phyloP scores from a whole-genome alignment of 1,284 basidiomycete species.

The Cystobasidiaceae sp. region DNA sequence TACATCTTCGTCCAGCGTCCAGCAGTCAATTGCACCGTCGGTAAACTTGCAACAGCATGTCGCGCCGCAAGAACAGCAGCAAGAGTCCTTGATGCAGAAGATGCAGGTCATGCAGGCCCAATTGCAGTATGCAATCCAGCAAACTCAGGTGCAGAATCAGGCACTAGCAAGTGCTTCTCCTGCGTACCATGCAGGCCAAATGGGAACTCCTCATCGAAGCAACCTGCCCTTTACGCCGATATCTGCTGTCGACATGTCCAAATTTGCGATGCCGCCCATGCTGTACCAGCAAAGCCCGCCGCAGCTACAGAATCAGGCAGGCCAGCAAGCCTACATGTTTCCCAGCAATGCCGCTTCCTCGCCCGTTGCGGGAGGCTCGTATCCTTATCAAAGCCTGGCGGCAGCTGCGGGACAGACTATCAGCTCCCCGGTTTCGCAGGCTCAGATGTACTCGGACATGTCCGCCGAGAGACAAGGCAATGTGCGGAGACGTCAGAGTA shows the following conservation, averaged over 20 bases:
- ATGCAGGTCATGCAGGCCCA: conserved; percentile 22
- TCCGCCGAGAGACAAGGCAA: neutral
- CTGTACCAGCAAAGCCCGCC: neutral
- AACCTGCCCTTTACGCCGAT: neutral
- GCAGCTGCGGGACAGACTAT: neutral
- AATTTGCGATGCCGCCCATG: neutral
- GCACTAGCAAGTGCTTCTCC: neutral
- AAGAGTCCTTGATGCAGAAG: neutral
- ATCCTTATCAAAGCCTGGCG: neutral
- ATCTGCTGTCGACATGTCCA: neutral
- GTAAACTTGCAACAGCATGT: neutral
- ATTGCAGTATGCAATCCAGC: conserved; percentile 20
- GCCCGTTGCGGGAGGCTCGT: neutral
- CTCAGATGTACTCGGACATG: neutral
- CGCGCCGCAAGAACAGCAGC: conserved; percentile 6
- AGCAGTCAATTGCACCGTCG: neutral
- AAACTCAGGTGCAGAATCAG: conserved; percentile 5
- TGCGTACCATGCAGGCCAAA: neutral
- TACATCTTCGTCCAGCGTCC: neutral
- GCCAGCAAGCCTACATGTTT: neutral
- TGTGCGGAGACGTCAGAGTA: conserved; percentile 3
- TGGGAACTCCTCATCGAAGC: neutral
- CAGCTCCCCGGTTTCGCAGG: neutral
- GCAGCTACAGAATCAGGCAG: neutral
- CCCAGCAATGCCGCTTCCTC: neutral